These are phyloP conservation scores for Pulveroboletus frians DNA, from an alignment of 768 basidiomycete genomes.

Conservation along the genomic window DNA sequence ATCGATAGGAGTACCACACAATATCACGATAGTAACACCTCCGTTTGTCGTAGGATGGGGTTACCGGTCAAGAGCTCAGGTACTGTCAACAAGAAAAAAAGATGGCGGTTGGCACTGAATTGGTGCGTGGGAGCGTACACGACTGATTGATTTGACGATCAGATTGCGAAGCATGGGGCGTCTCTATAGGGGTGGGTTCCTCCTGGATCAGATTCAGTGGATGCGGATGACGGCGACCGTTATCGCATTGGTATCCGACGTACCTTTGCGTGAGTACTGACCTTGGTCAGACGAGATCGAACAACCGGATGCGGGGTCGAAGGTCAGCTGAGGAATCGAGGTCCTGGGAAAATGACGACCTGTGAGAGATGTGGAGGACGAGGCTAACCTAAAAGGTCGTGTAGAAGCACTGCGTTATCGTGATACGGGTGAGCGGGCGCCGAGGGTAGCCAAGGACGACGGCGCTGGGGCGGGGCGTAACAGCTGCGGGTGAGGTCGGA, in stretches of 20 bases:
- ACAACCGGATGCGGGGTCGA: no score
- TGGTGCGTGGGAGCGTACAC: not conserved
- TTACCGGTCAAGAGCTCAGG: not conserved
- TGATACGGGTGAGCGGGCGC: not conserved
- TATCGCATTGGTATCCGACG: not conserved
- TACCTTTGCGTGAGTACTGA: not conserved
- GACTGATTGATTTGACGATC: not conserved
- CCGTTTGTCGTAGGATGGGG: slow-evolving; percentile 5
- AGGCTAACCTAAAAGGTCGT: not conserved
- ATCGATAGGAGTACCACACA: not conserved
- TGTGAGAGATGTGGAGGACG: not conserved
- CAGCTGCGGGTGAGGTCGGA: not conserved
- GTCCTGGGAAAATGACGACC: not conserved
- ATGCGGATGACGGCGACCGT: not conserved
- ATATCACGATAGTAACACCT: not conserved
- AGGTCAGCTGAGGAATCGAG: not conserved
- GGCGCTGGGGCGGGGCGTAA: no score
- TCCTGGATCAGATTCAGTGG: not conserved
- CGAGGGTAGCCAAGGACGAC: not conserved
- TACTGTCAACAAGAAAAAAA: not conserved
- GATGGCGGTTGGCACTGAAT: not conserved
- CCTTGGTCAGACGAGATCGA: not conserved
- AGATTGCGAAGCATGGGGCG: not conserved
- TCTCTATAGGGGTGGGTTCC: not conserved
- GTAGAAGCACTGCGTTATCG: not conserved